Evolutionary conservation across 2,329 filamentous ascomycete genomes (phyloP).

Genomic region (Aschersonia sp.): DNA sequence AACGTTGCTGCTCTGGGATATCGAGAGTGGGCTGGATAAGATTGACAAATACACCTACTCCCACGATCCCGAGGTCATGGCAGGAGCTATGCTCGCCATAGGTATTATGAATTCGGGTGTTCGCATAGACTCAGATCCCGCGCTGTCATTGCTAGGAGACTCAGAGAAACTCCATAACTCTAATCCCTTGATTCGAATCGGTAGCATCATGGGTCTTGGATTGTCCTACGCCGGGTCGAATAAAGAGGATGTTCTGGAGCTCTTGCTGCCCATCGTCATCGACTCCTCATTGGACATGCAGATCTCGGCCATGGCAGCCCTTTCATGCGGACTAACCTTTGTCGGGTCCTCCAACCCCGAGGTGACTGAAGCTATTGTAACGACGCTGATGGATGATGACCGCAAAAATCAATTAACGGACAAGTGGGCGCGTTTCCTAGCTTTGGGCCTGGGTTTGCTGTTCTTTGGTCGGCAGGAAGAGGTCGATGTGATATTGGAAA

Average conservation of each 20-base stretch:
- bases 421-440: constrained; percentile 97
- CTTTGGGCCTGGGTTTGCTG: constrained; percentile 78
- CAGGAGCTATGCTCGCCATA: constrained; percentile 81
- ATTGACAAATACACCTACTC: constrained; percentile 91
- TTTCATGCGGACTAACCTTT: constrained; percentile 80
- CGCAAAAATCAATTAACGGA: constrained; percentile 82
- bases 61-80: constrained; percentile 66
- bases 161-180: constrained; percentile 65
- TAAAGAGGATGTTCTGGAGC: constrained; percentile 74
- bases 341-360: constrained; percentile 86
- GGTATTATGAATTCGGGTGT: constrained; percentile 95
- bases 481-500: constrained; percentile 95
- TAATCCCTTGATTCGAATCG: constrained; percentile 62
- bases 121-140: constrained; percentile 76
- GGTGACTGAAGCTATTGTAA: constrained; percentile 82
- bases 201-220: constrained; percentile 90
- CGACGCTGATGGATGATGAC: constrained; percentile 86
- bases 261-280: constrained; percentile 72
- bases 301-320: constrained; percentile 86
- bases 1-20: constrained; percentile 84
- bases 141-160: constrained; percentile 73
- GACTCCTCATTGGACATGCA: constrained; percentile 85
- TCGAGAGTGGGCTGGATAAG: constrained; percentile 81
- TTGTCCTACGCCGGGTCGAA: constrained; percentile 90
- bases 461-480: constrained; percentile 97